Conservation (phyloP, 225 moss, liverwort and hornwort species). For the Straminergon stramineum region DNA sequence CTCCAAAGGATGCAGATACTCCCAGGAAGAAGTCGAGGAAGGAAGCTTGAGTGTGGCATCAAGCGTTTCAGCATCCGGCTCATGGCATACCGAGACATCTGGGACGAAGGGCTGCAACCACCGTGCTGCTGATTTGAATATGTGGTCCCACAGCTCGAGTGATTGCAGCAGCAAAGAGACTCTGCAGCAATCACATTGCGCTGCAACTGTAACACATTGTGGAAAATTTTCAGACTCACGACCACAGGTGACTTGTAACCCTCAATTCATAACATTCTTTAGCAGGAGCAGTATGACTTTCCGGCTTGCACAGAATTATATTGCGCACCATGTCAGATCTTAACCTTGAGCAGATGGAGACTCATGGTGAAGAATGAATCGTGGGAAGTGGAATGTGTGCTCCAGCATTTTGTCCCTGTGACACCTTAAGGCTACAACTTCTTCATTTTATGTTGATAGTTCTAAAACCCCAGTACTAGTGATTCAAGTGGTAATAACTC, state of each 20-base stretch:
- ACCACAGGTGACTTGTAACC: conserved; percentile 7
- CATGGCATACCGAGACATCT: not conserved
- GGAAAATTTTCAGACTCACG: not conserved
- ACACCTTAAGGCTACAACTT: not conserved
- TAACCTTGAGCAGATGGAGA: not conserved
- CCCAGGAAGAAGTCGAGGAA: conserved; percentile 5
- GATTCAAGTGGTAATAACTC: not conserved
- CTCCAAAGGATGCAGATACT: not conserved
- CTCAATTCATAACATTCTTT: not conserved
- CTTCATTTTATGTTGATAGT: not conserved
- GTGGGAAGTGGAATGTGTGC: not conserved
- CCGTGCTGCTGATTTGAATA: not conserved
- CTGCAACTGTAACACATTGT: not conserved
- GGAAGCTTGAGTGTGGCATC: conserved; percentile 20
- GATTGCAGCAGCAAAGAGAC: conserved; percentile 7
- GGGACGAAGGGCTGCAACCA: not conserved
- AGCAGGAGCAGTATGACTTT: not conserved
- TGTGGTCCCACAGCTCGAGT: not conserved
- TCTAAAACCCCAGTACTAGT: not conserved
- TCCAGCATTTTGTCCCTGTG: not conserved
- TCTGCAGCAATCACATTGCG: not conserved
- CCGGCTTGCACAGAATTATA: not conserved
- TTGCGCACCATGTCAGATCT: not conserved
- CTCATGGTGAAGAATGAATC: not conserved
- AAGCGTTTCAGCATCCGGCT: conserved; percentile 12